Base-by-base conservation (phyloP, 768 basidiomycete genomes). In the Tricholoma furcatifolium region DNA sequence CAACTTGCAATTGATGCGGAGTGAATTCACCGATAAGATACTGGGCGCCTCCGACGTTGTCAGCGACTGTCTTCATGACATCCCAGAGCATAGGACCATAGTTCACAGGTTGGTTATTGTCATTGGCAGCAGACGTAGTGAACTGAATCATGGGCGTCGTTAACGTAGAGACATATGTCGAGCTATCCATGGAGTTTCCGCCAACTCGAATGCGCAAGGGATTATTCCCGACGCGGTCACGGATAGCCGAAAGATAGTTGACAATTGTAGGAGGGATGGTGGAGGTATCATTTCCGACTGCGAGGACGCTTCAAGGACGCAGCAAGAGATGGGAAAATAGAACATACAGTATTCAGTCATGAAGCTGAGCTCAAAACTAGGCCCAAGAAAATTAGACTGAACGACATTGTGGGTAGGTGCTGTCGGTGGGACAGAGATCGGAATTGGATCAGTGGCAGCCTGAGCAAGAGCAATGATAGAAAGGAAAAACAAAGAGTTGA, bases 341-440 rank as follows among this genome's bases (percentile, higher is more conserved):
- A 41, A 67, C 75, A 47, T 47, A 79, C 81, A 78, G 62, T 86
- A 79, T 54, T 77, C 70, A 60, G 80, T 73, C 53, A 85, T 74
- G 55, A 83, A 83, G 43, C 80, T 81, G 42, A 88, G 71, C 65
- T 87, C 85, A 55, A 86, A 71, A 43, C 79, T 81, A 62, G 87
- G 79, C 8, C 87, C 87, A 14, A 87, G 65, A 56, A 85, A 87
- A 62, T 83, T 84, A 7, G 73, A 65, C 42, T 70, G 65, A 4
- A 82, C 78, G 34, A 72, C 70, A 67, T 75, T 68, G 38, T 53
- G 58, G 1, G 66, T 60, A 2, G 74, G 57, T 5, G 75, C 70
- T 23, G 67, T 58, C 2, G 71, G 50, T 14, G 74, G 73, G 40
- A 75, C 60, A 14, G 60, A 50, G 43, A 73, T 58, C 23, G 61